These are phyloP conservation scores for Amanita fuliginea DNA, from an alignment of 768 basidiomycete genomes.

Conservation along the genomic window DNA sequence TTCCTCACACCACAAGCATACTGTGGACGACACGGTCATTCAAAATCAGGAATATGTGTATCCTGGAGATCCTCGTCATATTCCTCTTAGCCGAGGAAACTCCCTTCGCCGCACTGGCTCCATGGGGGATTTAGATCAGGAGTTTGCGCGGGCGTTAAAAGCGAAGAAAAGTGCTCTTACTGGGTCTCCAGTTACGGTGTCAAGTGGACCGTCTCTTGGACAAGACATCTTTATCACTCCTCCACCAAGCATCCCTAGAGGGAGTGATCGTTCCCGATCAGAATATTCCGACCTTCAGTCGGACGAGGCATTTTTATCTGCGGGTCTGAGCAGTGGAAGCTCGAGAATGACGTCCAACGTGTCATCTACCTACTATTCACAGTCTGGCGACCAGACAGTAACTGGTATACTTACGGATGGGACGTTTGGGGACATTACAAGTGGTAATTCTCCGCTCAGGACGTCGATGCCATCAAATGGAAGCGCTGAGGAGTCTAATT, in stretches of 20 bases:
- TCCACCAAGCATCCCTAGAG: constrained; percentile 24
- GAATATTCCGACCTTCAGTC: constrained; percentile 13
- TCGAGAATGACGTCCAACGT: constrained; percentile 17
- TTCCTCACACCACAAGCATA: constrained; percentile 50
- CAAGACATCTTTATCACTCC: constrained; percentile 30
- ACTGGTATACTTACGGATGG: constrained; percentile 19
- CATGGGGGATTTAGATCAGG: constrained; percentile 59
- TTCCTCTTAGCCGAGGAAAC: constrained; percentile 45
- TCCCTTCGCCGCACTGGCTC: constrained; percentile 51
- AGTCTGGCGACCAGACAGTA: constrained; percentile 16
- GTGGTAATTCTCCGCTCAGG: constrained; percentile 24
- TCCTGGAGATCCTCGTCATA: constrained; percentile 62
- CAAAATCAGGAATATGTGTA: constrained; percentile 57
- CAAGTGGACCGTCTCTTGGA: constrained; percentile 49
- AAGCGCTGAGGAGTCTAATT: constrained; percentile 36
- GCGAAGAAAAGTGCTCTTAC: constrained; percentile 27
- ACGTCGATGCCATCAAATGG: constrained; percentile 43
- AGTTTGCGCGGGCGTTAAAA: constrained; percentile 29
- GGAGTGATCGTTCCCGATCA: constrained; percentile 21
- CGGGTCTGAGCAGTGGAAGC: constrained; percentile 19
- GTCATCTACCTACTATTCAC: constrained; percentile 28
- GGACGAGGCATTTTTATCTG: constrained; percentile 31
- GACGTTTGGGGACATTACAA: constrained; percentile 19
- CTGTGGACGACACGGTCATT: constrained; percentile 66
- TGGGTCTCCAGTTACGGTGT: constrained; percentile 61